Base-by-base conservation (phyloP, 768 basidiomycete species). In the Boletus eberwhitei region DNA sequence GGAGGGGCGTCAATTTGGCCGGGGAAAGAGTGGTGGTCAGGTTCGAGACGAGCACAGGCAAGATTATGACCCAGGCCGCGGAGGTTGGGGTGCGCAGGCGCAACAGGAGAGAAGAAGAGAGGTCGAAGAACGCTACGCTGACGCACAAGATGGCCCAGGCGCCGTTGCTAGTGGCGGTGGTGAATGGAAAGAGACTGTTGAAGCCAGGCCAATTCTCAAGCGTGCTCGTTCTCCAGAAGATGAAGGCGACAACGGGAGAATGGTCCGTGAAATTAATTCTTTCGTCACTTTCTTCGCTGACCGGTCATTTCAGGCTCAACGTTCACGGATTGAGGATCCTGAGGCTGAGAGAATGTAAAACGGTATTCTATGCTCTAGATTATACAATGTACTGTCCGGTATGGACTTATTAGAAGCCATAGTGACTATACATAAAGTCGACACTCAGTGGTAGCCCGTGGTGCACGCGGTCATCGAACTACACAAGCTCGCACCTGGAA, bases 21-120 rank as follows among this genome's bases (percentile, higher is more conserved):
- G 97, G 57, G 97, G 97, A 26, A 98, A 95, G 73, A 95, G 92
- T 60, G 97, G 97, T 32, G 97, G 97, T 3, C 95, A 97, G 77
- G 84, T 95, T 48, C 82, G 96, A 61, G 97, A 99, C 67, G 97
- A 99, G 67, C 97, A 97, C 69, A 76, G 97, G 58, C 88, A 95
- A 67, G 96, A 98, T 71, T 99, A 95, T 67, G 94, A 98, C 69
- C 87, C 93, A 52, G 97, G 97, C 34, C 84, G 97, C 47, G 97
- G 97, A 48, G 92, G 90, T 36, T 95, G 90, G 91, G 93, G 92
- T 62, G 93, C 92, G 6, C 90, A 91, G 58, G 85, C 88, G 5
- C 90, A 93, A 64, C 77, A 84, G 37, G 88, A 90, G 61, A 78
- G 93, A 62, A 79, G 89, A 67, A 80, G 84, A 61, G 86, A 91